Evolutionary conservation across 2,329 filamentous ascomycete species (phyloP), one percentile per base, ranked within the genome.

Genomic region (Herpotrichia juniperi): DNA sequence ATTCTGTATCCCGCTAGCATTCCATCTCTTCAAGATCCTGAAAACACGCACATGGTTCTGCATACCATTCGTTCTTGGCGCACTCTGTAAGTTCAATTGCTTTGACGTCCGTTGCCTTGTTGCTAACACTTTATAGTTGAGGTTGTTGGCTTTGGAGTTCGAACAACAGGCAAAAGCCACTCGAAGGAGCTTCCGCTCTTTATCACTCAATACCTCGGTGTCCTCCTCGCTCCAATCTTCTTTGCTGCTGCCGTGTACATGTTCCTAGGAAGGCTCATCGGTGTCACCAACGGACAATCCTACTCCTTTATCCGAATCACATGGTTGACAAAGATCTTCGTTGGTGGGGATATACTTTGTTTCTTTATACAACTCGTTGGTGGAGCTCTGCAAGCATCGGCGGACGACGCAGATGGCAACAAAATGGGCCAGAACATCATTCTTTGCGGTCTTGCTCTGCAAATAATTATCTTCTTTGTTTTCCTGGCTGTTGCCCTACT

Each of bases 381-480:
- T 17, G 76, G 75, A 11, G 75, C 71, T 30, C 73, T 74, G 4
- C 58, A 77, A 22, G 48, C 28, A 1, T 42, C 19, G 11, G 57
- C 64, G 0, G 62, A 63, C 4, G 53, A 57, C 16, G 30, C 52
- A 34, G 9, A 52, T 49, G 43, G 24, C 2, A 24, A 22, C 10
- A 39, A 73, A 22, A 63, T 74, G 17, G 80, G 76, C 5, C 62
- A 79, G 55, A 72, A 75, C 9, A 69, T 85, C 37, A 76, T 86
- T 16, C 64, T 85, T 4, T 77, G 52, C 1, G 83, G 84, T 1
- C 68, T 87, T 2, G 59, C 79, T 22, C 62, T 84, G 17, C 84
- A 87, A 61, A 71, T 87, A 17, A 32, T 81, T 31, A 75, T 81
- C 42, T 85, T 87, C 54, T 76, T 73, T n/a, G 63, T 84, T 12